A percentile compares a stretch with the other conserved stretches of the same genome.
These are phyloP conservation scores for Hypoxylon fragiforme DNA, from an alignment of 495 filamentous ascomycete species.

Conservation along the genomic window DNA sequence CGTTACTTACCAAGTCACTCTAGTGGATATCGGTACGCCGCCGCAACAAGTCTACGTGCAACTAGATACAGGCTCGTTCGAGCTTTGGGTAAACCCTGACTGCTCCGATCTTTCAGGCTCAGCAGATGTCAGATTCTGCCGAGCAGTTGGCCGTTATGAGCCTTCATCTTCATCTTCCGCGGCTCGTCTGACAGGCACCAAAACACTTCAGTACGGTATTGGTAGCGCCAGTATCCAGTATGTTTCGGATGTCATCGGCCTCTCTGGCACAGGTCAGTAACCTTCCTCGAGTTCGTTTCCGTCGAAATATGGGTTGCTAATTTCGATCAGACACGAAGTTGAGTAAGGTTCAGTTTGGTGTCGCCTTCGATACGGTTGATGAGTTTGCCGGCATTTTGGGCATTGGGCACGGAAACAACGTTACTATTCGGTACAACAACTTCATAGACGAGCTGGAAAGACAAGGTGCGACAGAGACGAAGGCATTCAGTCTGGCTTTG, in stretches of 20 bases:
- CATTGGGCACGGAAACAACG: slow-evolving; percentile 49
- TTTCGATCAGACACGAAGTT: slow-evolving; percentile 34
- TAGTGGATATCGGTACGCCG: slow-evolving; percentile 54
- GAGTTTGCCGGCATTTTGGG: slow-evolving; percentile 53
- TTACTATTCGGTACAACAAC: slow-evolving; percentile 48
- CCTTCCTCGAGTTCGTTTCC: neutral
- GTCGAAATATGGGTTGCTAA: neutral
- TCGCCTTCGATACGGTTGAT: slow-evolving; percentile 43
- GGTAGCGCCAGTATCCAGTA: slow-evolving; percentile 50
- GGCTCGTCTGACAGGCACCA: slow-evolving; percentile 32
- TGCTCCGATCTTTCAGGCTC: slow-evolving; percentile 41
- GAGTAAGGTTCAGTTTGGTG: slow-evolving; percentile 49
- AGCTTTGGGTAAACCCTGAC: slow-evolving; percentile 56
- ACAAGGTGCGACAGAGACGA: slow-evolving; percentile 48
- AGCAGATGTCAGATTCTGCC: slow-evolving; percentile 47
- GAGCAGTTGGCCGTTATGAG: slow-evolving; percentile 46
- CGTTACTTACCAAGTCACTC: slow-evolving; percentile 23
- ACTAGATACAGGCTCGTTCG: slow-evolving; percentile 55
- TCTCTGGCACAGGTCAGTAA: slow-evolving; percentile 40
- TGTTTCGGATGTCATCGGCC: slow-evolving; percentile 47
- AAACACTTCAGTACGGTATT: slow-evolving; percentile 50
- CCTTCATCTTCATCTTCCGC: slow-evolving; percentile 42
- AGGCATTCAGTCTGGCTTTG: slow-evolving; percentile 53
- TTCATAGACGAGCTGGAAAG: slow-evolving; percentile 48
- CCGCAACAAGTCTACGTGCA: slow-evolving; percentile 52